Conservation (phyloP, 2,329 filamentous ascomycete species). For the Colletotrichum sp. region DNA sequence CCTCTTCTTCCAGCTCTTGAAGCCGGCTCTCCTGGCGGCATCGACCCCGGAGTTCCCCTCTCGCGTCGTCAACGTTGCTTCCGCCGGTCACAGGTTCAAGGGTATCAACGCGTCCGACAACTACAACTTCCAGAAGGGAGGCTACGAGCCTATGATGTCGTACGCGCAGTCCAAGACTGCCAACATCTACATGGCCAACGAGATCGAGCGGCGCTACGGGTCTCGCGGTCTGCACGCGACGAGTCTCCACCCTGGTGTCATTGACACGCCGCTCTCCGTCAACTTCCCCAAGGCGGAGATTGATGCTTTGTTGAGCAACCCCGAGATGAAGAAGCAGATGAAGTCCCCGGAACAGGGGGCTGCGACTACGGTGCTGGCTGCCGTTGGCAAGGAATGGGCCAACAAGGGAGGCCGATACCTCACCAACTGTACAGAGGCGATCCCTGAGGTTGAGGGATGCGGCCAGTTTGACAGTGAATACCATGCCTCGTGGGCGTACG, state of each 20-base stretch:
- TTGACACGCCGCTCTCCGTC: not conserved
- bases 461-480: not conserved
- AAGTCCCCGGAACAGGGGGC: conserved; percentile 47
- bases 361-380: conserved; percentile 51
- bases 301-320: not conserved
- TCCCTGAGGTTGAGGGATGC: not conserved
- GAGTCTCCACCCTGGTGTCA: conserved; percentile 4
- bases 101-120: conserved; percentile 38
- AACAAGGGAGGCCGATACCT: conserved; percentile 52
- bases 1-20: conserved; percentile 32
- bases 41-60: conserved; percentile 39
- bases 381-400: conserved; percentile 44
- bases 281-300: not conserved
- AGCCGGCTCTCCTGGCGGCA: not conserved
- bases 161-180: conserved; percentile 58
- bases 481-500: not conserved
- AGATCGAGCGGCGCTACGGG: conserved; percentile 47
- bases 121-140: conserved; percentile 19
- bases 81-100: conserved; percentile 42
- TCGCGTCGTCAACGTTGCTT: conserved; percentile 51
- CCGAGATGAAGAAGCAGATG: not conserved
- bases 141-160: conserved; percentile 36
- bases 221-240: conserved; percentile 34
- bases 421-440: conserved; percentile 37
- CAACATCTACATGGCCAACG: conserved; percentile 55